A percentile compares a stretch with the other conserved stretches of the same genome.
phyloP scores from a whole-genome alignment of 1,284 basidiomycete species.

The Testicularia cyperi region DNA sequence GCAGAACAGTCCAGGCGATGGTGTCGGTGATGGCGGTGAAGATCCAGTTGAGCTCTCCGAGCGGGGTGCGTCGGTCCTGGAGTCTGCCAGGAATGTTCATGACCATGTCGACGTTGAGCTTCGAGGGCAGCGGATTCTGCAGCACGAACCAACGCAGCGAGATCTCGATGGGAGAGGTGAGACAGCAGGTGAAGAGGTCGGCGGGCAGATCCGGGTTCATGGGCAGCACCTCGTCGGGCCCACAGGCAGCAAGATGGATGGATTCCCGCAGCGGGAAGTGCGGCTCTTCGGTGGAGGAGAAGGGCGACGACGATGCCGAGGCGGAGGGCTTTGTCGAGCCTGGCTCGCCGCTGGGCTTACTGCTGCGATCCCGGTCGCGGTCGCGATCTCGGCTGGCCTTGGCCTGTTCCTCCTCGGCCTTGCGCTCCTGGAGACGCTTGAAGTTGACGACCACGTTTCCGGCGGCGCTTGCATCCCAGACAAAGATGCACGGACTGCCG shows the following conservation, averaged over 20 bases:
- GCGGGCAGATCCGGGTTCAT: conserved; percentile 95
- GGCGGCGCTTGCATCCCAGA: conserved; percentile 97
- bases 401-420: conserved; percentile 72
- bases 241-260: conserved; percentile 92
- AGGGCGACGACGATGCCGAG: neutral
- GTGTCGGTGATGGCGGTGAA: conserved; percentile 98
- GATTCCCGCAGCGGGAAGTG: conserved; percentile 77
- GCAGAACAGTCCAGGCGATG: conserved; percentile 97
- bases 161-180: conserved; percentile 97
- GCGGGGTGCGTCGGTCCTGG: conserved; percentile 89
- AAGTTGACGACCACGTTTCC: conserved; percentile 91
- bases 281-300: conserved; percentile 43
- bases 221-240: conserved; percentile 85
- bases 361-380: conserved; percentile 4
- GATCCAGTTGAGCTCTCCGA: conserved; percentile 98
- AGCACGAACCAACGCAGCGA: conserved; percentile 91
- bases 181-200: conserved; percentile 94
- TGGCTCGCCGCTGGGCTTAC: no score
- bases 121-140: conserved; percentile 71
- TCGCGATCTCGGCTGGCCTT: conserved; percentile 55
- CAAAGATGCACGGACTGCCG: conserved; percentile 86
- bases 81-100: conserved; percentile 94
- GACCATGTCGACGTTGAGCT: conserved; percentile 77
- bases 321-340: no score
- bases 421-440: conserved; percentile 78